phyloP scores from a whole-genome alignment of 169 alveolate genomes.

The Plasmodium coatneyi region DNA sequence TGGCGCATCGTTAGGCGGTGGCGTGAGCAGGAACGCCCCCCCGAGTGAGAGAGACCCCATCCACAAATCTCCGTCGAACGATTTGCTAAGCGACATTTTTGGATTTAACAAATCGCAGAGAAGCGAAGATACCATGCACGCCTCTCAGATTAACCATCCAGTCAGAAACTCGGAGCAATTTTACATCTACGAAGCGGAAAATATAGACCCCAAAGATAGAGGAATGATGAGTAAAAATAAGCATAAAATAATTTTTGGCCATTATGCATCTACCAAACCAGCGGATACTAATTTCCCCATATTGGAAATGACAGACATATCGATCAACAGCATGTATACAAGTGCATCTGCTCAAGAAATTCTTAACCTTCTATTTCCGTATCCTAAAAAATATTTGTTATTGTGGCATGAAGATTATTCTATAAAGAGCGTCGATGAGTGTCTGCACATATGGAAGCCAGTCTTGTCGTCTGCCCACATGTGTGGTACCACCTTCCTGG shows the following conservation, averaged over 20 bases:
- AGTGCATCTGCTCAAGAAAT: conserved; percentile 70
- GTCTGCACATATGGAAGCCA: conserved; percentile 76
- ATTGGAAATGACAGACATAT: conserved; percentile 65
- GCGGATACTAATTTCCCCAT: conserved; percentile 42
- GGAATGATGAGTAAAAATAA: conserved; percentile 78
- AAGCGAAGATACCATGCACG: neutral
- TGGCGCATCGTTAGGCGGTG: neutral
- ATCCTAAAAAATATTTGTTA: conserved; percentile 69
- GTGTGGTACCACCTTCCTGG: conserved; percentile 31
- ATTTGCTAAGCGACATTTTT: conserved; percentile 7
- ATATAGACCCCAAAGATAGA: conserved; percentile 72
- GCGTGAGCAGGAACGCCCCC: neutral
- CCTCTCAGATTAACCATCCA: neutral
- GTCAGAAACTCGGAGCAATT: conserved; percentile 14
- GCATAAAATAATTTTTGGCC: conserved; percentile 64
- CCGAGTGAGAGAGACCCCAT: neutral
- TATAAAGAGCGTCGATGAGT: conserved; percentile 54
- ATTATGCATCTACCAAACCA: conserved; percentile 63
- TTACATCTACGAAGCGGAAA: conserved; percentile 73
- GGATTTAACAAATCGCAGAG: conserved; percentile 3
- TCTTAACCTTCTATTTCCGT: conserved; percentile 49
- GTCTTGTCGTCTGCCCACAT: conserved; percentile 36
- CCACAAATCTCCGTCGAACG: conserved; percentile 13
- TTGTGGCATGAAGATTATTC: conserved; percentile 78
- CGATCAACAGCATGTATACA: conserved; percentile 74